Evolutionary conservation across 768 basidiomycete genomes (phyloP), one percentile per base, ranked within the genome.

Genomic region (Piloderma croceum): DNA sequence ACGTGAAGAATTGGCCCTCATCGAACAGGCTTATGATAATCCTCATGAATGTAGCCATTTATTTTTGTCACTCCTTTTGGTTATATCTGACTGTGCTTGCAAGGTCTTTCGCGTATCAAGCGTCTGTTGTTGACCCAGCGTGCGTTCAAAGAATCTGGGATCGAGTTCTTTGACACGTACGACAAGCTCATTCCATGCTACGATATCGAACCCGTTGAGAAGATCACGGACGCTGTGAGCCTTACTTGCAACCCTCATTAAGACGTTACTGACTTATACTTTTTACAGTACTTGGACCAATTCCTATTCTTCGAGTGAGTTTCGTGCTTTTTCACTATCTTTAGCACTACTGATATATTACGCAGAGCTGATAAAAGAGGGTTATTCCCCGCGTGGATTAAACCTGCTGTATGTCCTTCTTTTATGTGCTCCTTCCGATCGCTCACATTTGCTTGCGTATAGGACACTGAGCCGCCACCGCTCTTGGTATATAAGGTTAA

Each of bases 1-100:
- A 61, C 82, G 96, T 55, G 96, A 99, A 59, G 96, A 99, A 62
- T 70, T 99, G 39, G 96, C 96, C 10, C 73, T 99, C 38, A 96
- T 99, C 46, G 96, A 99, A 58, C 96, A 99, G 64, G 94, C 94
- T 3, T 98, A 98, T 60, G 96, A 99, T 61, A 98, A 98, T 57
- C 96, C 96, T 21, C 96, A 98, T 62, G 96, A 99, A 71, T 97
- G 92, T n/a, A n/a, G n/a, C n/a, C n/a, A n/a, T n/a, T n/a, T n/a
- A n/a, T n/a, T n/a, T n/a, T n/a, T n/a, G n/a, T n/a, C n/a, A n/a
- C n/a, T n/a, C n/a, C n/a, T n/a, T n/a, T n/a, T n/a, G n/a, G n/a
- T n/a, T n/a, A n/a, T n/a, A n/a, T n/a, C n/a, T n/a, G n/a, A n/a
- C n/a, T n/a, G n/a, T n/a, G n/a, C n/a, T n/a, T n/a, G n/a, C n/a